Percentiles rank a stretch among this genome's conserved stretches.
phyloP scores from a whole-genome alignment of 768 basidiomycete genomes.

The Phylloporus scabripes region DNA sequence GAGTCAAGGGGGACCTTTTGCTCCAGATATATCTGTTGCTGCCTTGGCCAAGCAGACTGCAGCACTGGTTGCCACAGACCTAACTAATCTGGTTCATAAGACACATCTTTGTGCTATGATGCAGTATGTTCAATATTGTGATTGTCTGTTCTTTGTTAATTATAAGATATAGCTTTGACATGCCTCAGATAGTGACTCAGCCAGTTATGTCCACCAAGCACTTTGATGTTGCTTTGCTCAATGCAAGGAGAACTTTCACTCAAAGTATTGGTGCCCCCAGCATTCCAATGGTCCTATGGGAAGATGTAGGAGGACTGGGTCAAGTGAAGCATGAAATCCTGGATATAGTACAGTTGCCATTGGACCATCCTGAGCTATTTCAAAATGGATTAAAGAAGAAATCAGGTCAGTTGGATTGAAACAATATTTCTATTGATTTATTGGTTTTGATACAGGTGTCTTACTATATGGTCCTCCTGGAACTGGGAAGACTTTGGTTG shows the following conservation, averaged over 20 bases:
- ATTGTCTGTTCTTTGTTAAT: background rate
- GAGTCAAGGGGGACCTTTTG: slow-evolving; percentile 39
- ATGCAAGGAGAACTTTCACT: slow-evolving; percentile 73
- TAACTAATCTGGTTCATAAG: slow-evolving; percentile 61
- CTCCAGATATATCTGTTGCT: slow-evolving; percentile 74
- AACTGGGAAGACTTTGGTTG: slow-evolving; percentile 91
- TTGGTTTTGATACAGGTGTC: slow-evolving; percentile 49
- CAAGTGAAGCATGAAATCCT: slow-evolving; percentile 88
- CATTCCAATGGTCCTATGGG: slow-evolving; percentile 94
- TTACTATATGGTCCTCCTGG: slow-evolving; percentile 93
- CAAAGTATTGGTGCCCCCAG: slow-evolving; percentile 96
- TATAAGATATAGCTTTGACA: slow-evolving; percentile 2
- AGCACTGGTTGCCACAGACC: slow-evolving; percentile 78
- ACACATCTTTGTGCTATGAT: slow-evolving; percentile 45
- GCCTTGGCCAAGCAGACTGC: slow-evolving; percentile 82
- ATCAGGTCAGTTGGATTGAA: slow-evolving; percentile 52
- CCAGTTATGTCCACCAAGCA: slow-evolving; percentile 43
- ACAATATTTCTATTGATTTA: slow-evolving; percentile 1
- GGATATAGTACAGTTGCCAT: slow-evolving; percentile 90
- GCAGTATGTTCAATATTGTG: slow-evolving; percentile 11
- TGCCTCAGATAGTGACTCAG: slow-evolving; percentile 5
- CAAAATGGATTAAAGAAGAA: slow-evolving; percentile 90
- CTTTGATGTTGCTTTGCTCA: slow-evolving; percentile 64
- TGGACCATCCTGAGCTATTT: slow-evolving; percentile 89
- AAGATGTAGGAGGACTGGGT: slow-evolving; percentile 91